phyloP scores from a whole-genome alignment of 805 yeast genomes.

The Schizosaccharomyces octosporus region DNA sequence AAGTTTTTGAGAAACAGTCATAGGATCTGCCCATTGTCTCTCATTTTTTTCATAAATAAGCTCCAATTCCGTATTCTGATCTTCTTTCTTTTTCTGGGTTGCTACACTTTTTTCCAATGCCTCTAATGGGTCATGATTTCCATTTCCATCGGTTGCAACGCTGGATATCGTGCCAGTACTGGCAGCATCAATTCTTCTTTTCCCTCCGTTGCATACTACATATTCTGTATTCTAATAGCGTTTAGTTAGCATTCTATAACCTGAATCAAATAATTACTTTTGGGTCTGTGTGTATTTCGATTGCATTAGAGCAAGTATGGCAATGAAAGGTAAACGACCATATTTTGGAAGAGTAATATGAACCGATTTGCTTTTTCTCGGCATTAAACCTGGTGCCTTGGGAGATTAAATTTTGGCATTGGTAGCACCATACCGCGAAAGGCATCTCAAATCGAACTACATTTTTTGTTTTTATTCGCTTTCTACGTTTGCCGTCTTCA shows the following conservation, averaged over 20 bases:
- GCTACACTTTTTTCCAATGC: background rate
- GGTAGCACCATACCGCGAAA: slow-evolving; percentile 8
- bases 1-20: background rate
- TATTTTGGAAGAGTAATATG: slow-evolving; percentile 12
- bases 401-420: slow-evolving; percentile 8
- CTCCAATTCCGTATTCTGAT: background rate
- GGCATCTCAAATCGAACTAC: slow-evolving; percentile 15
- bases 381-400: slow-evolving; percentile 15
- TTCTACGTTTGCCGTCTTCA: background rate
- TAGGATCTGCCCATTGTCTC: slow-evolving; percentile 1
- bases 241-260: slow-evolving; percentile 9
- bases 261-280: slow-evolving; percentile 8
- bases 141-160: background rate
- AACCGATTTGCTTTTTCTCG: slow-evolving; percentile 12
- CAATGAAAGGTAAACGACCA: slow-evolving; percentile 13
- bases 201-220: background rate
- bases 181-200: background rate
- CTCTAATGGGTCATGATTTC: background rate
- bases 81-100: background rate
- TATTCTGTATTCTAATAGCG: slow-evolving; percentile 3
- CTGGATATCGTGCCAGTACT: background rate
- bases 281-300: slow-evolving; percentile 14
- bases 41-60: background rate
- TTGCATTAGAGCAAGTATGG: slow-evolving; percentile 9
- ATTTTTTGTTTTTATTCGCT: background rate